Conservation (phyloP, 345 rosid species). For the Cochlearia excelsa region DNA sequence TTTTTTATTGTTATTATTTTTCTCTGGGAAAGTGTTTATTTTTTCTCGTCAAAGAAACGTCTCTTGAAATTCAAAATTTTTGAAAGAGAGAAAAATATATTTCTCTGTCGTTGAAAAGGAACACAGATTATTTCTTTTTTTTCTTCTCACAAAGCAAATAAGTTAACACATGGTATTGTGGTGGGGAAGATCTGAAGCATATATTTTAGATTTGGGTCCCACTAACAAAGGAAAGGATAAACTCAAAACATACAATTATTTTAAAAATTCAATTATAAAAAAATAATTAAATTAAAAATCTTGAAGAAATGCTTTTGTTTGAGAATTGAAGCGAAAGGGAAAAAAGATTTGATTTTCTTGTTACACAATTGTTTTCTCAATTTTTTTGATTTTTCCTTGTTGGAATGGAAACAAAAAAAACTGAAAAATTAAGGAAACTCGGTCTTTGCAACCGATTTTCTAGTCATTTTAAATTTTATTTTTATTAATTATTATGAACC, state of each 20-base stretch:
- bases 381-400: not conserved
- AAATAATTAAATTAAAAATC: not conserved
- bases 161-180: slow-evolving; percentile 9
- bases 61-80: slow-evolving; percentile 26
- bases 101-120: slow-evolving; percentile 32
- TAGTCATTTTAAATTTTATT: not conserved
- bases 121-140: slow-evolving; percentile 15
- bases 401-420: not conserved
- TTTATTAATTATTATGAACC: not conserved
- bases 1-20: not conserved
- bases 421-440: slow-evolving; percentile 28
- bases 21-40: not conserved
- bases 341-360: slow-evolving; percentile 3
- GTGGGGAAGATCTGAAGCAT: slow-evolving; percentile 23
- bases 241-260: slow-evolving; percentile 20
- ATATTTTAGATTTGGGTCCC: slow-evolving; percentile 37
- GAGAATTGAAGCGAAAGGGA: slow-evolving; percentile 36
- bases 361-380: not conserved
- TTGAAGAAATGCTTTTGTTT: slow-evolving; percentile 11
- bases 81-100: not conserved
- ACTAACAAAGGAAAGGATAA: slow-evolving; percentile 22
- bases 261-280: too few species aligned
- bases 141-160: slow-evolving; percentile 5
- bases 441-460: slow-evolving; percentile 1
- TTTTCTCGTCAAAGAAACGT: slow-evolving; percentile 27